Base-by-base conservation (phyloP, 306 rosid genomes). In the Dalbergia cochinchinensis region DNA sequence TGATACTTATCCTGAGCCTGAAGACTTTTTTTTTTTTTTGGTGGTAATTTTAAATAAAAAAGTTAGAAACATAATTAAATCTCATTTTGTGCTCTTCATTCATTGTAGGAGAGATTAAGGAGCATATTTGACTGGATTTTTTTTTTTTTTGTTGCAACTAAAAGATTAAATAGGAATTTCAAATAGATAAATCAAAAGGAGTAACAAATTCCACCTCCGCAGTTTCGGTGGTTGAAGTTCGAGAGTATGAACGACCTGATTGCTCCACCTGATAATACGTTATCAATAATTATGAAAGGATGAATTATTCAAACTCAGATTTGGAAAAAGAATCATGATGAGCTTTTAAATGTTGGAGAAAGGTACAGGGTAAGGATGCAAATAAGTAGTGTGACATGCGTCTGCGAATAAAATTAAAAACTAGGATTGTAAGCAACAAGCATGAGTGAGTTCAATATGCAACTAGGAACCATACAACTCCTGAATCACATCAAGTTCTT, bases 221-320 rank as follows among this genome's bases (percentile, higher is more conserved):
- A 80, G 83, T 70, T 79, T 89, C 97, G 47, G 75, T 11, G 48
- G 77, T 65, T 34, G 92, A 80, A 80, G 86, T 61, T 77, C 61
- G 89, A 57, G 82, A 75, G 63, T 87, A 86, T n/a, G 70, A 74
- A 22, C 0, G 71, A 18, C 84, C 87, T 57, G 82, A 85, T 83
- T 92, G 95, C 78, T 89, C 94, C 80, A 89, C 80, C 93, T 92
- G 83, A 19, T 14, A 86, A 81, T 39, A 68, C 72, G 81, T 20
- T 16, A 75, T 33, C 50, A 62, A 66, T 45, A 16, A 71, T 79
- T n/a, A 76, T 77, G 11, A 53, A 42, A 45, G 64, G 77, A 66
- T 34, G 48, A 71, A 58, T 31, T 64, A 58, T 39, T 59, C n/a
- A 69, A 69, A 51, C 65, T 76, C 42, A 26, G 72, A 41, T 53